Evolutionary conservation across 2,329 filamentous ascomycete genomes (phyloP).

Genomic region (Colletotrichum sp.): DNA sequence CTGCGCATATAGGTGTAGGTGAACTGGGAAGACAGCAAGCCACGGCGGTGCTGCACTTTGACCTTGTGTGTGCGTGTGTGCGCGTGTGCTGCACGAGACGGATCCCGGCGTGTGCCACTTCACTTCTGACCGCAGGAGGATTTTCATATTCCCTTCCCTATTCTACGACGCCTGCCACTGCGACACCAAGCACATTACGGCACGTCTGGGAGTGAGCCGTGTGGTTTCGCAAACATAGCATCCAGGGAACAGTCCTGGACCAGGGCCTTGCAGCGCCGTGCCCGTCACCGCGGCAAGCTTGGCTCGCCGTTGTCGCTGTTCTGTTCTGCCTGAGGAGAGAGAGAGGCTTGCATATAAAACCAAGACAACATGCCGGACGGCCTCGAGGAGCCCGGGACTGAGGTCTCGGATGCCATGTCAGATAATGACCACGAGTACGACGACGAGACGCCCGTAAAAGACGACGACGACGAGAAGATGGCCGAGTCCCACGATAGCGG

Average conservation of each 20-base stretch:
- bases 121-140: constrained; percentile 8
- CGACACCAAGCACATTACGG: background rate
- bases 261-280: constrained; percentile 36
- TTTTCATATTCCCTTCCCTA: constrained; percentile 11
- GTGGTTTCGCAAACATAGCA: constrained; percentile 19
- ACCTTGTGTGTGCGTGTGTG: background rate
- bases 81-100: constrained; percentile 1
- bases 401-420: constrained; percentile 64
- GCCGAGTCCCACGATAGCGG: constrained; percentile 40
- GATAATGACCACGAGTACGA: constrained; percentile 64
- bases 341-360: constrained; percentile 51
- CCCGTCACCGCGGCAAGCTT: constrained; percentile 27
- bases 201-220: constrained; percentile 15
- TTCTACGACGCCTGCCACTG: constrained; percentile 8
- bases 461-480: constrained; percentile 57
- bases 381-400: constrained; percentile 56
- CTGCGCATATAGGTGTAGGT: constrained; percentile 27
- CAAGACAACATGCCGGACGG: constrained; percentile 61
- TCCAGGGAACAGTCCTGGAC: constrained; percentile 15
- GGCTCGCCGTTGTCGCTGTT: constrained; percentile 2
- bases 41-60: background rate
- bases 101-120: constrained; percentile 17
- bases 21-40: constrained; percentile 16
- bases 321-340: background rate
- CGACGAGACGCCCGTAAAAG: constrained; percentile 49